Conservation (phyloP, 257 asterid species). For the Penstemon davidsonii region DNA sequence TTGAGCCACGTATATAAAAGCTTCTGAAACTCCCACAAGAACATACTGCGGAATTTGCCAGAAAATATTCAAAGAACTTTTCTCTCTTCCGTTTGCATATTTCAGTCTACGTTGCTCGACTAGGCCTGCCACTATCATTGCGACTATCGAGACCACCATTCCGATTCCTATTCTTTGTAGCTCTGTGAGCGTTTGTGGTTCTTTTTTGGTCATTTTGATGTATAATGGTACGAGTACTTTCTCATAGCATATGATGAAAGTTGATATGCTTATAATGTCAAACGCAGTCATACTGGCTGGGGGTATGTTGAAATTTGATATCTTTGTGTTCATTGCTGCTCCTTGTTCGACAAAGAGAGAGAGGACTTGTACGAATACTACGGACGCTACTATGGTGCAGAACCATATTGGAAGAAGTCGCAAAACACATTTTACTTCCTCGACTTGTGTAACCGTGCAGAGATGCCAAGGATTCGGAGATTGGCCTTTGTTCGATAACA, state of each 20-base stretch:
- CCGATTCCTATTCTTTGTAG: slow-evolving; percentile 78
- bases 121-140: slow-evolving; percentile 65
- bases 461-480: slow-evolving; percentile 68
- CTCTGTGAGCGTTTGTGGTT: slow-evolving; percentile 56
- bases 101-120: slow-evolving; percentile 62
- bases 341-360: slow-evolving; percentile 90
- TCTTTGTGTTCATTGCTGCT: slow-evolving; percentile 64
- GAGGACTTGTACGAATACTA: slow-evolving; percentile 71
- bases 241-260: slow-evolving; percentile 78
- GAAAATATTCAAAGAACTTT: slow-evolving; percentile 65
- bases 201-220: slow-evolving; percentile 49
- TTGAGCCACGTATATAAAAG: slow-evolving; percentile 72
- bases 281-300: slow-evolving; percentile 88
- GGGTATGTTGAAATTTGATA: slow-evolving; percentile 53
- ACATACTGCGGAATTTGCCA: slow-evolving; percentile 87
- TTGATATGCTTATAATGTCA: slow-evolving; percentile 73
- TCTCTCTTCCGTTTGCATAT: slow-evolving; percentile 46
- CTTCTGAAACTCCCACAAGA: slow-evolving; percentile 81
- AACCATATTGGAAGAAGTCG: slow-evolving; percentile 83
- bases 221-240: slow-evolving; percentile 60
- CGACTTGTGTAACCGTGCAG: slow-evolving; percentile 77
- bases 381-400: slow-evolving; percentile 69
- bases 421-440: slow-evolving; percentile 76
- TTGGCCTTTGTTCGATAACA: slow-evolving; percentile 44
- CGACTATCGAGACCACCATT: slow-evolving; percentile 56